Evolutionary conservation across 2,329 filamentous ascomycete genomes (phyloP), one percentile per base, ranked within the genome.

Genomic region (Escovopsis sp.): DNA sequence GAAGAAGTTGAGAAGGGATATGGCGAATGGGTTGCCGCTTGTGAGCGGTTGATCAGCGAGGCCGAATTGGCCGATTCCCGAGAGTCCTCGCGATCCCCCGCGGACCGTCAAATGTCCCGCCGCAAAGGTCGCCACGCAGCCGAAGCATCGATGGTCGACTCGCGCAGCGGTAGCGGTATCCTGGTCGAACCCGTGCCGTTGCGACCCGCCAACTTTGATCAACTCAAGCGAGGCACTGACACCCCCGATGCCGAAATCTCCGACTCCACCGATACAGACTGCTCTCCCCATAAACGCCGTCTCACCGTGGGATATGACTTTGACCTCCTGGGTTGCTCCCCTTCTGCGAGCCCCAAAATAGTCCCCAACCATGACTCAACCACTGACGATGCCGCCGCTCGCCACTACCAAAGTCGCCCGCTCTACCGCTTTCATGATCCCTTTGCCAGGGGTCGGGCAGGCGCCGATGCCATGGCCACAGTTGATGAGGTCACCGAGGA

Each of bases 1-100:
- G 91, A 96, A 58, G 62, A 65, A 0, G 67, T 93, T 4, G 91
- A 98, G 59, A 67, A 72, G 10, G 74, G 80, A 28, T 94, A 89
- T 59, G 75, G 78, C 7, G 73, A 79, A 23, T 98, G 91, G 91
- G 77, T 80, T 36, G 79, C 82, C 39, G 72, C 80, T 39, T 87
- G 84, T 30, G 85, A 93, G 55, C 72, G 72, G 46, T 80, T 74
- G 52, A 72, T 88, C n/a, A 68, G 80, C 40, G 77, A 85, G 50
- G 72, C 76, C 19, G 77, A 88, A 50, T 72, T 65, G 63, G 57
- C 59, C 5, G 51, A 49, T 28, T 26, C 43, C 33, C 47, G 48
- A 15, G 39, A 48, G 7, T 19, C 19, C 32, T 42, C 47, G 41
- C 49, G 48, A 15, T 53, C 53, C 1, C 51, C 36, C 23, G 34